A percentile compares a stretch with the other conserved stretches of the same genome.
Evolutionary conservation across 163 green algal genomes (phyloP).

Genomic region (Prototheca wickerhamii): DNA sequence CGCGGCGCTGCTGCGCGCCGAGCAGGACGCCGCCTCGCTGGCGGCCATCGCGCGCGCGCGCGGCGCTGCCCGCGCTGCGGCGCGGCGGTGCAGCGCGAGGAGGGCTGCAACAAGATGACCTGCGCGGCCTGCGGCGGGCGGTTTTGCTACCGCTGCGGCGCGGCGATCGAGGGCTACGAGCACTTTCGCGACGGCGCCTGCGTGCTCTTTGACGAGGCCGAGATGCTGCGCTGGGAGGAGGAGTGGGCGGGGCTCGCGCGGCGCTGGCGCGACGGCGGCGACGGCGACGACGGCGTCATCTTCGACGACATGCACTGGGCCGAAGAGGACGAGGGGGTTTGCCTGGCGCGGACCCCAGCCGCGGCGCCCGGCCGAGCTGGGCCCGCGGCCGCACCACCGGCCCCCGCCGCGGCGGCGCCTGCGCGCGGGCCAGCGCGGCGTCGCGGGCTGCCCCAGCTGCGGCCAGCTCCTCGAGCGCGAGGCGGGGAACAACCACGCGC

Average conservation of each 20-base stretch:
- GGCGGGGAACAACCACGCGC: conserved; percentile 36
- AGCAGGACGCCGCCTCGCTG: conserved; percentile 31
- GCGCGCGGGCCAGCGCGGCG: not conserved
- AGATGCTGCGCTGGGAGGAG: conserved; percentile 42
- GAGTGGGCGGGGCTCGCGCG: conserved; percentile 18
- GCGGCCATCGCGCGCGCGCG: conserved; percentile 24
- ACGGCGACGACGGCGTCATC: not conserved
- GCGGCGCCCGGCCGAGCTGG: too few relatives aligned
- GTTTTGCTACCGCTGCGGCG: conserved; percentile 48
- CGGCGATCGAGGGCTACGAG: conserved; percentile 54
- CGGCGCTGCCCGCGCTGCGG: conserved; percentile 49
- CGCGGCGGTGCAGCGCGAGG: conserved; percentile 42
- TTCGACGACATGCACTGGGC: not conserved
- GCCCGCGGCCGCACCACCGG: too few relatives aligned
- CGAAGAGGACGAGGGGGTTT: not conserved
- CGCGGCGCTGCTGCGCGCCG: conserved; percentile 20
- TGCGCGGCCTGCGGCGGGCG: conserved; percentile 40
- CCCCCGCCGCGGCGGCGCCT: not conserved
- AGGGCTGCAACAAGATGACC: conserved; percentile 70
- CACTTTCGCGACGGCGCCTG: conserved; percentile 54
- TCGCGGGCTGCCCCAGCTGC: conserved; percentile 26
- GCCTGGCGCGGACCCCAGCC: not conserved
- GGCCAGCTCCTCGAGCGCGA: conserved; percentile 16
- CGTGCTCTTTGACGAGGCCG: conserved; percentile 58
- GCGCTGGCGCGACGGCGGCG: not conserved